phyloP scores from a whole-genome alignment of 192 early-diverging fungal species.

The Obelidium mucronatum region DNA sequence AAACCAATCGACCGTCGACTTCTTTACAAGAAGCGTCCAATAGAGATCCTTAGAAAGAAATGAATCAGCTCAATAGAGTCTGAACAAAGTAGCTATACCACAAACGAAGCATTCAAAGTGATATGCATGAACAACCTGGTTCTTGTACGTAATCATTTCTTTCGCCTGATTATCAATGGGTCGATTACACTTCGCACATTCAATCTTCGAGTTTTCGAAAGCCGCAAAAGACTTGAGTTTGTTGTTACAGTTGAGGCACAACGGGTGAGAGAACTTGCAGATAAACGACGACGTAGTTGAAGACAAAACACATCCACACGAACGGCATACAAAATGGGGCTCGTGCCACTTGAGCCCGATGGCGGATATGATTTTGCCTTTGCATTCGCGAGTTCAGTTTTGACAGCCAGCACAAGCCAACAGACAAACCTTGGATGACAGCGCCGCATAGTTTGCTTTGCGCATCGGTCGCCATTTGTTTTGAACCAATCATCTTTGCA shows the following conservation, averaged over 20 bases:
- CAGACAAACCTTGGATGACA: neutral
- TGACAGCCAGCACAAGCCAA: neutral
- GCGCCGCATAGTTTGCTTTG: constrained; percentile 12
- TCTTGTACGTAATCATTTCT: constrained; percentile 37
- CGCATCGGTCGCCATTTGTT: neutral
- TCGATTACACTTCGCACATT: constrained; percentile 41
- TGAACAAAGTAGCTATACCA: neutral
- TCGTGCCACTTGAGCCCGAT: constrained; percentile 60
- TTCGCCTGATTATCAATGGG: constrained; percentile 49
- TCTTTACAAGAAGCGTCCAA: constrained; percentile 44
- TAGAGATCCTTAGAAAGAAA: neutral
- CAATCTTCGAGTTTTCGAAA: constrained; percentile 23
- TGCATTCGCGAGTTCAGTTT: neutral
- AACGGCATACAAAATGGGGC: constrained; percentile 55
- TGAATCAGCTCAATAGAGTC: neutral
- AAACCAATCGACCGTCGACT: constrained; percentile 61
- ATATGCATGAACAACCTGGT: constrained; percentile 48
- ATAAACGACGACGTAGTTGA: constrained; percentile 46
- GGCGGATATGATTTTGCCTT: constrained; percentile 55
- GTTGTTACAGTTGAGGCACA: constrained; percentile 53
- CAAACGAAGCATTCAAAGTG: constrained; percentile 59
- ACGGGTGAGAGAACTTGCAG: constrained; percentile 52
- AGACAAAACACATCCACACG: constrained; percentile 44
- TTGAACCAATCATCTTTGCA: neutral
- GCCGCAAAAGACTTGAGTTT: constrained; percentile 42